Evolutionary conservation across 371 early-diverging fungal genomes (phyloP), one percentile per base, ranked within the genome.

Genomic region (Mucor irregularis): DNA sequence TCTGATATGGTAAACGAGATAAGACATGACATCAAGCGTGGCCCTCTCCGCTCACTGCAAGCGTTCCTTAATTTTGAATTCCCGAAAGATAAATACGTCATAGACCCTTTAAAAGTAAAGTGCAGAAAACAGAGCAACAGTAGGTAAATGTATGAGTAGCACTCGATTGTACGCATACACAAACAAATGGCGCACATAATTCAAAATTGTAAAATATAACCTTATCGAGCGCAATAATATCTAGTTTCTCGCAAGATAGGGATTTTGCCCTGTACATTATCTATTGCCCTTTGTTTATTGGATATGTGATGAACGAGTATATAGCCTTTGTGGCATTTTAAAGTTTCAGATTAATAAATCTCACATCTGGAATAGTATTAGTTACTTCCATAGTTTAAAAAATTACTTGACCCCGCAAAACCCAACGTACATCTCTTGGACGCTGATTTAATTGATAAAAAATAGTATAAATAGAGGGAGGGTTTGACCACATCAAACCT

Each of bases 301-400:
- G n/a, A n/a, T n/a, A n/a, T n/a, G n/a, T n/a, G n/a, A n/a, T n/a
- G n/a, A n/a, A n/a, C n/a, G n/a, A n/a, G n/a, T n/a, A n/a, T n/a
- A n/a, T n/a, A n/a, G n/a, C n/a, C n/a, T n/a, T n/a, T n/a, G n/a
- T n/a, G n/a, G n/a, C n/a, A n/a, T n/a, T n/a, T n/a, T 17, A 21
- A 21, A 42, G 42, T 42, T 42, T 42, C 42, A 42, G 42, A 42
- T 42, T 42, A 42, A 42, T 42, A 13, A 35, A n/a, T n/a, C n/a
- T n/a, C n/a, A n/a, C 13, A 13, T n/a, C 35, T 35, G 16, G 35
- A 35, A 35, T 14, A 35, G 35, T 35, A 35, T 35, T 35, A 35
- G 35, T 13, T 13, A 14, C 13, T 5, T 14, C n/a, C n/a, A n/a
- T 35, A 35, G 35, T 35, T 16, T n/a, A 35, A 35, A 35, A 14